Base-by-base conservation (phyloP, 805 yeast genomes). In the Cyberlindnera xylosilytica region DNA sequence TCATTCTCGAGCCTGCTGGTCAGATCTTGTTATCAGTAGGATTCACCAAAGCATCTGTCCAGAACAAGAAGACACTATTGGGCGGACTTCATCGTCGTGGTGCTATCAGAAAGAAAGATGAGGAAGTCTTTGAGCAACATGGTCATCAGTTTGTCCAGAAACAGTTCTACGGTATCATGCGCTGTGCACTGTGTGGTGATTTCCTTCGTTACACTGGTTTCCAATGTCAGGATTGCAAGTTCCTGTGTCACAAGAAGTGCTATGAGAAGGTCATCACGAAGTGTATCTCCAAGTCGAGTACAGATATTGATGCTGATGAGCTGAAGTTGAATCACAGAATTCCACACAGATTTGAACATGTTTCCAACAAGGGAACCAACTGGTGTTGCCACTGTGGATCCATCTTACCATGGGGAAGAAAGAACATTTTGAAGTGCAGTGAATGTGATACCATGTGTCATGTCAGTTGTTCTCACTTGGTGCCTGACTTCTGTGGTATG, bases 321-420 rank as follows among this genome's bases (percentile, higher is more conserved):
- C 78, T 86, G 18, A 82, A 87, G 63, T 76, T 93, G 62, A 93
- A 93, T 58, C 98, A 93, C 63, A 85, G 96, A 51, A 93, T 93
- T 53, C 99, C 99, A 27, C 99, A 93, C 62, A 79, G 97, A 61
- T 91, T 91, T 62, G 96, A 87, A 52, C 90, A 91, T n/a, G 78
- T 81, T 20, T 76, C 93, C 15, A 93, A 93, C 59, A 82, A 89
- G 65, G 95, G 97, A 56, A 95, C 99, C 2, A 90, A 91, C 60
- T 93, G 99, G 99, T 93, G 99, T 68, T 93, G 98, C 56, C 99
- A 93, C 62, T 93, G 99, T 74, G 99, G 99, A 47, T 88, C 88
- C 60, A 81, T 93, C 39, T 72, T 93, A 49, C 98, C 99, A 15
- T 83, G 97, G 84, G 96, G 98, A 40, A 79, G 83, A 57, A 89